Conservation (phyloP, 2,329 filamentous ascomycete genomes). For the Leptodontidium sp. region DNA sequence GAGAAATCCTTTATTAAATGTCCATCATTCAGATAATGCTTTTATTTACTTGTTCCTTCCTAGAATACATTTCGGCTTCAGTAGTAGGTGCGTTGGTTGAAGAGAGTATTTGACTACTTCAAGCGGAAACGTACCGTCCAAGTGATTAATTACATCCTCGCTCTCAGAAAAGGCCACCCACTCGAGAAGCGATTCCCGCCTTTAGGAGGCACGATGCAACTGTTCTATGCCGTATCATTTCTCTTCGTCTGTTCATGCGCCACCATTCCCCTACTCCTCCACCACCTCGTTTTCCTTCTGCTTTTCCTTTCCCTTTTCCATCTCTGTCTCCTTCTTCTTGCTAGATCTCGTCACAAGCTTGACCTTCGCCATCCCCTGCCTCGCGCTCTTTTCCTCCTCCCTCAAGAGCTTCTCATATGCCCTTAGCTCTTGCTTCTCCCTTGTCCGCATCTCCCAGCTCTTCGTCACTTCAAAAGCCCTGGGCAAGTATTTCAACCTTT, state of each 20-base stretch:
- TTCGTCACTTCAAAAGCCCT: slow-evolving; percentile 33
- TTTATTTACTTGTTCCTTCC: no score
- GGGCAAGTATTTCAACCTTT: slow-evolving; percentile 36
- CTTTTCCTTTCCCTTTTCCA: neutral
- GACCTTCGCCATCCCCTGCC: neutral
- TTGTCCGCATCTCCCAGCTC: slow-evolving; percentile 42
- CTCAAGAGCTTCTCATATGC: neutral
- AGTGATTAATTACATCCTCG: no score
- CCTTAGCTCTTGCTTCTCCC: slow-evolving; percentile 31
- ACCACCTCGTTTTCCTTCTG: neutral
- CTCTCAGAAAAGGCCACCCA: no score
- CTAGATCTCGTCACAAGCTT: neutral
- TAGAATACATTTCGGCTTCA: no score
- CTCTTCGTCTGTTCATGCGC: neutral
- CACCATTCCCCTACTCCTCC: neutral
- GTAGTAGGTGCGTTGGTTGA: no score
- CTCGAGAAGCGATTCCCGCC: no score
- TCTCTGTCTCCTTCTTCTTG: no score
- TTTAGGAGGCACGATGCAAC: no score
- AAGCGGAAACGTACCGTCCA: no score
- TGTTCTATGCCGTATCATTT: neutral
- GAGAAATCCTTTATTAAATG: no score
- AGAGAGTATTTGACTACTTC: no score
- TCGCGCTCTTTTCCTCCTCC: neutral
- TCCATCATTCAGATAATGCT: no score